Evolutionary conservation across 805 yeast species (phyloP).

Genomic region (Wickerhamomyces xylosicus): DNA sequence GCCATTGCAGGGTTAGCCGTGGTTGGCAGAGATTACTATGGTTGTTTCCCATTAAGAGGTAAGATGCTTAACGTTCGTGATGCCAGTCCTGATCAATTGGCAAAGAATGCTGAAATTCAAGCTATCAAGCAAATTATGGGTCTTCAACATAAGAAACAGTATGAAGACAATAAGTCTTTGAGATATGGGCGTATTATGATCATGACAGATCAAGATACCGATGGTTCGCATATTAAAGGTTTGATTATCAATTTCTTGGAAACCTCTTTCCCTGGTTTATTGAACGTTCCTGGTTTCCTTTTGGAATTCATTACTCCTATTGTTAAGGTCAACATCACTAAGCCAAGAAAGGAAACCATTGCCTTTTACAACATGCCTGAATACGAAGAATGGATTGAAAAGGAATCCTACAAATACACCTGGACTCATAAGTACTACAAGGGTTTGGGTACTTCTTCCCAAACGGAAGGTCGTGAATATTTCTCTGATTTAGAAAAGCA

Average conservation of each 20-base stretch:
- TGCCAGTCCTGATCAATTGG: constrained; percentile 90
- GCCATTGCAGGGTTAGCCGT: constrained; percentile 93
- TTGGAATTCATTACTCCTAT: constrained; percentile 95
- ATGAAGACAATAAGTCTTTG: constrained; percentile 60
- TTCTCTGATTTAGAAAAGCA: constrained; percentile 80
- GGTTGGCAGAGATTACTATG: constrained; percentile 91
- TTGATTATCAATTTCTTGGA: constrained; percentile 87
- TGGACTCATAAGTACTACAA: constrained; percentile 95
- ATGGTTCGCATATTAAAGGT: constrained; percentile 97
- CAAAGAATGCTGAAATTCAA: constrained; percentile 89
- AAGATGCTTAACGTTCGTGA: constrained; percentile 92
- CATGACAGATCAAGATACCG: constrained; percentile 99
- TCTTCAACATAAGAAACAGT: constrained; percentile 80
- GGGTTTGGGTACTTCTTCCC: constrained; percentile 94
- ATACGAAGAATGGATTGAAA: constrained; percentile 86
- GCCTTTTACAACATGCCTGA: constrained; percentile 94
- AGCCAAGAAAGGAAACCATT: constrained; percentile 48
- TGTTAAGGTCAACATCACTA: constrained; percentile 73
- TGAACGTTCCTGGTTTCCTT: constrained; percentile 84
- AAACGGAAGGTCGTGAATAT: constrained; percentile 77
- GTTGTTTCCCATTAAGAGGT: constrained; percentile 93
- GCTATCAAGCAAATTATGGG: constrained; percentile 95
- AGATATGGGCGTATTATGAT: constrained; percentile 97
- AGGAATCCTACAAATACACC: constrained; percentile 60
- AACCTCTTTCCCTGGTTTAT: constrained; percentile 86